Evolutionary conservation across 2,329 filamentous ascomycete genomes (phyloP).

Genomic region (Paraphaeosphaeria sporulosa): DNA sequence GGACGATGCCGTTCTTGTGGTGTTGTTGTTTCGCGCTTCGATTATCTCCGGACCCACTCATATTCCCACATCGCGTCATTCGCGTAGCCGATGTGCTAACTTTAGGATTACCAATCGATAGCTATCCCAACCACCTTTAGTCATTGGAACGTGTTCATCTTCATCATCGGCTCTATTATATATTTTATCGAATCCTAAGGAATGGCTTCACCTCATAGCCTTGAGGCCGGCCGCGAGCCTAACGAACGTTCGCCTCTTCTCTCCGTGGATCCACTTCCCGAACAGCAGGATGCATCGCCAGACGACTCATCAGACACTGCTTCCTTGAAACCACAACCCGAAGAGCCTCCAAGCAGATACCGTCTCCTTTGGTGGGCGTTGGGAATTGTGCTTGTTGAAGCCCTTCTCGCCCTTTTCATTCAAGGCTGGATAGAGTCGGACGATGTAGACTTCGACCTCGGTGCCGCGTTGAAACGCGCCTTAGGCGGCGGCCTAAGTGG

Average conservation of each 20-base stretch:
- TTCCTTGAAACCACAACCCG: conserved; percentile 19
- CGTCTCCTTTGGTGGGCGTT: conserved; percentile 29
- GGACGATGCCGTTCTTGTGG: too few relatives aligned
- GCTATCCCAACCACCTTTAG: not conserved
- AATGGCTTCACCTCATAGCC: conserved; percentile 24
- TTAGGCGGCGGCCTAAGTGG: conserved; percentile 39
- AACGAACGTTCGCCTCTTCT: conserved; percentile 36
- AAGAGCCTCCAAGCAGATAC: conserved; percentile 23
- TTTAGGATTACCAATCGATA: conserved; percentile 12
- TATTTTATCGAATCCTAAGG: not conserved
- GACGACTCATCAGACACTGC: conserved; percentile 13
- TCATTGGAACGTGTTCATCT: not conserved
- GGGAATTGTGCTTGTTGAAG: conserved; percentile 20
- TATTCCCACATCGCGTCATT: conserved; percentile 13
- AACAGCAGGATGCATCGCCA: conserved; percentile 12
- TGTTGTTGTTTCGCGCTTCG: not conserved
- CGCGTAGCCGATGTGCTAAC: not conserved
- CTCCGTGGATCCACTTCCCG: conserved; percentile 6
- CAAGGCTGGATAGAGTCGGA: conserved; percentile 39
- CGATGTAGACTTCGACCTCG: conserved; percentile 40
- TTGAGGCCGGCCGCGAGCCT: conserved; percentile 12
- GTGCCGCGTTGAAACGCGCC: conserved; percentile 34
- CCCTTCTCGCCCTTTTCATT: conserved; percentile 29
- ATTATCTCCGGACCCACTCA: conserved; percentile 5
- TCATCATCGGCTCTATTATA: conserved; percentile 2